Percentiles rank a stretch among this genome's conserved stretches.
Conservation (phyloP, 495 filamentous ascomycete species). For the Melanomma pulvis-pyrius region DNA sequence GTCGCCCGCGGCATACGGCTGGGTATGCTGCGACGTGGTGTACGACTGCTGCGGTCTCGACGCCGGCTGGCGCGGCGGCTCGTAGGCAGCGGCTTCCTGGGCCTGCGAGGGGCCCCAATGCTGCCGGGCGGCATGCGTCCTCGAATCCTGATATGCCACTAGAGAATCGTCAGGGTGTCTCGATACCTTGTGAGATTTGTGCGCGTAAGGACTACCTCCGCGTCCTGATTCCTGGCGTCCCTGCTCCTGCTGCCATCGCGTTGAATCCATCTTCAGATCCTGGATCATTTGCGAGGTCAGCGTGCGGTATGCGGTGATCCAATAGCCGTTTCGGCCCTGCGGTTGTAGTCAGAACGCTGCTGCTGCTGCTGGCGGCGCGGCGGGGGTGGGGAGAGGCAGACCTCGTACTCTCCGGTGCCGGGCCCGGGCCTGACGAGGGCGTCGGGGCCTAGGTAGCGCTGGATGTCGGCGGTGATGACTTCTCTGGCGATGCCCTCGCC, state of each 20-base stretch:
- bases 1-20: background rate
- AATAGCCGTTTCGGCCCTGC: conserved; percentile 74
- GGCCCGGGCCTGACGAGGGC: conserved; percentile 82
- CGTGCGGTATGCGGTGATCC: conserved; percentile 85
- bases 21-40: background rate
- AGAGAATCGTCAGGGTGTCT: conserved; percentile 49
- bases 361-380: conserved; percentile 7
- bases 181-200: conserved; percentile 48
- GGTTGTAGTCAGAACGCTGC: conserved; percentile 44
- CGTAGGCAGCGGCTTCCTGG: background rate
- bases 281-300: conserved; percentile 89
- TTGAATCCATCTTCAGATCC: conserved; percentile 81
- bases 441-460: conserved; percentile 90
- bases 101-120: conserved; percentile 47
- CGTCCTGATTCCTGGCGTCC: conserved; percentile 48
- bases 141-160: conserved; percentile 55
- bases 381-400: conserved; percentile 24
- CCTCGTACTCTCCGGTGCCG: conserved; percentile 36
- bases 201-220: conserved; percentile 60
- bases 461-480: conserved; percentile 93
- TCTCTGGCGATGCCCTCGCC: conserved; percentile 90
- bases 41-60: background rate
- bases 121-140: conserved; percentile 55
- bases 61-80: background rate
- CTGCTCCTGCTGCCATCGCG: conserved; percentile 67